phyloP scores from a whole-genome alignment of 202 grass and related monocot species.

The Hordeum pubiflorum region DNA sequence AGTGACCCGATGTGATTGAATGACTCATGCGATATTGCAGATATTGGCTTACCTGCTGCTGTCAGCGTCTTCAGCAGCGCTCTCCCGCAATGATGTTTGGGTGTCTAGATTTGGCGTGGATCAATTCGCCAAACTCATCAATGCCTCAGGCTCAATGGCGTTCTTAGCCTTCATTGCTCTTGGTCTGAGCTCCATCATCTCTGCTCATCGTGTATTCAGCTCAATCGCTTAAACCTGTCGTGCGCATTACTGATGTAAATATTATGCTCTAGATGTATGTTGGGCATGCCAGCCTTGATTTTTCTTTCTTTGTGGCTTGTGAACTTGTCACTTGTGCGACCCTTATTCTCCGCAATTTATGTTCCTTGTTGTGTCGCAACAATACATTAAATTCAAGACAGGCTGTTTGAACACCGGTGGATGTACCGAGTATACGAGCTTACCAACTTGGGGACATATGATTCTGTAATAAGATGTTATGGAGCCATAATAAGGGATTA shows the following conservation, averaged over 20 bases:
- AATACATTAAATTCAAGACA: background rate
- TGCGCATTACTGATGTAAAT: slow-evolving; percentile 35
- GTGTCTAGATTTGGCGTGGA: slow-evolving; percentile 74
- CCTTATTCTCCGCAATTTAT: background rate
- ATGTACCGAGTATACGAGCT: background rate
- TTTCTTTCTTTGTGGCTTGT: background rate
- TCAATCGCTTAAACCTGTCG: slow-evolving; percentile 25
- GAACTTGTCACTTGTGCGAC: background rate
- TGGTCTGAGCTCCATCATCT: slow-evolving; percentile 59
- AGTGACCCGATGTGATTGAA: background rate
- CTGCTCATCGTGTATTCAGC: slow-evolving; percentile 54
- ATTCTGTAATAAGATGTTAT: background rate
- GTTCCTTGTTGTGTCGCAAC: background rate
- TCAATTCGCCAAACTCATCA: slow-evolving; percentile 58
- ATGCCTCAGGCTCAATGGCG: slow-evolving; percentile 56
- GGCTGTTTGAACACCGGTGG: background rate
- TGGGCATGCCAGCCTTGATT: background rate
- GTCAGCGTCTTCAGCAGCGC: slow-evolving; percentile 72
- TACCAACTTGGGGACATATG: background rate
- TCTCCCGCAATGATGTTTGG: slow-evolving; percentile 70
- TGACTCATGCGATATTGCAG: slow-evolving; percentile 33
- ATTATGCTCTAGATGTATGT: slow-evolving; percentile 10
- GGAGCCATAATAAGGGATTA: background rate
- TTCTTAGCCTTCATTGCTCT: slow-evolving; percentile 66
- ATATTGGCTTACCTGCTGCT: slow-evolving; percentile 73